A percentile compares a stretch with the other conserved stretches of the same genome.
phyloP scores from a whole-genome alignment of 78 protist species.

The slime mould (Dictyostelium discoideum) region dicty_2.7 NC_007088.5:3907501-3908000 shows the following conservation, averaged over 20 bases:
- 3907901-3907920: background rate
- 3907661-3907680: background rate
- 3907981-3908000: background rate
- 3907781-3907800: background rate
- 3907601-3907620: too few relatives aligned
- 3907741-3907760: too few relatives aligned
- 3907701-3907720: too few relatives aligned
- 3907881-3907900: background rate
- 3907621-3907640: too few relatives aligned
- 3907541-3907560: background rate
- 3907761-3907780: too few relatives aligned
- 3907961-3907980: background rate
- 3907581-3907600: background rate
- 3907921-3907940: background rate
- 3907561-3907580: too few relatives aligned
- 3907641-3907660: too few relatives aligned
- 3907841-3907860: background rate
- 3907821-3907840: background rate
- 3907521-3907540: background rate
- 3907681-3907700: background rate
- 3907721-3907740: too few relatives aligned
- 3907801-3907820: background rate
- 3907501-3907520: background rate
- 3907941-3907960: background rate
- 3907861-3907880: background rate